Evolutionary conservation across 2,329 filamentous ascomycete genomes (phyloP).

Genomic region (Trichocomaceae sp.): DNA sequence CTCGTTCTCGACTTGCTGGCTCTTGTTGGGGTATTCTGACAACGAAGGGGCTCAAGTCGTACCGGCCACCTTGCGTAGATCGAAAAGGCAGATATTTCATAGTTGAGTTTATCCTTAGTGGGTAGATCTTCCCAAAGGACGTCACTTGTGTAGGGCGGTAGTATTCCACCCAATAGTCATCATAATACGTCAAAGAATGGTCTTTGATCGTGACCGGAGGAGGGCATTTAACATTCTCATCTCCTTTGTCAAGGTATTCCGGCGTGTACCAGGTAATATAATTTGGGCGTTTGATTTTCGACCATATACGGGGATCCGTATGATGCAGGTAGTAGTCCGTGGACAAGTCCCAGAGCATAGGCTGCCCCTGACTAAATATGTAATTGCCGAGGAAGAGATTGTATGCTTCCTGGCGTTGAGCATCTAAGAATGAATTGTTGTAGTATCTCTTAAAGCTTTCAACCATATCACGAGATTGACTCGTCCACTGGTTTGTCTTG

Average conservation of each 20-base stretch:
- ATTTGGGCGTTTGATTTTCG: conserved; percentile 54
- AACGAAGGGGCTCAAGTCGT: conserved; percentile 82
- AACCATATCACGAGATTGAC: conserved; percentile 95
- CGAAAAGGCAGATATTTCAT: conserved; percentile 75
- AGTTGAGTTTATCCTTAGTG: conserved; percentile 85
- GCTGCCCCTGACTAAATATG: conserved; percentile 75
- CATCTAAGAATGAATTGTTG: conserved; percentile 96
- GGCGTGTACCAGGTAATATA: conserved; percentile 91
- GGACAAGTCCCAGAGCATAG: conserved; percentile 92
- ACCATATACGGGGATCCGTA: conserved; percentile 68
- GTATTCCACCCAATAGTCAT: conserved; percentile 97
- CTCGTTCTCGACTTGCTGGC: conserved; percentile 53
- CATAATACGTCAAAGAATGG: conserved; percentile 51
- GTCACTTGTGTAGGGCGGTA: conserved; percentile 84
- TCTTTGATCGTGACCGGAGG: conserved; percentile 18
- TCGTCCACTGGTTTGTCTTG: conserved; percentile 98
- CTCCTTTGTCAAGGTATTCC: conserved; percentile 58
- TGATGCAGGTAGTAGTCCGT: conserved; percentile 98
- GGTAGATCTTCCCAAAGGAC: conserved; percentile 85
- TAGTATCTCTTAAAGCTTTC: conserved; percentile 99
- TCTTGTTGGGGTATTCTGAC: conserved; percentile 56
- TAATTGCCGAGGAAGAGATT: conserved; percentile 97
- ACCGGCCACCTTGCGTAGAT: conserved; percentile 59
- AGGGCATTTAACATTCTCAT: conserved; percentile 17
- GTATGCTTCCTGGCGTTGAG: conserved; percentile 95